Evolutionary conservation across 805 yeast species (phyloP), one percentile per base, ranked within the genome.

Genomic region (Suhomyces vadensis): DNA sequence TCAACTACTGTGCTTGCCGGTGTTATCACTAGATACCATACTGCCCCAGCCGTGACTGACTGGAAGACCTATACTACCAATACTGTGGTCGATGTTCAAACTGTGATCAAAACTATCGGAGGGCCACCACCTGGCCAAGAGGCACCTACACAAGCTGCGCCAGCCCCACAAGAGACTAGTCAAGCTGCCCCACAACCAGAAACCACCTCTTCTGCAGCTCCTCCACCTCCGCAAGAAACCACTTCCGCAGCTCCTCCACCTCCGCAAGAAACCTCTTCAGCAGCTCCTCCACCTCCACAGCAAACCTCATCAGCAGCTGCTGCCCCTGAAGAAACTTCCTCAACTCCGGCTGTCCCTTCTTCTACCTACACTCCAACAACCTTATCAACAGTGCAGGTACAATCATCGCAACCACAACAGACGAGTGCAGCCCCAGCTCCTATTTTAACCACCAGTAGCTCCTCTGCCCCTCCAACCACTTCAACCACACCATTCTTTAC

Each of bases 21-120:
- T 19, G 37, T 41, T 19, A 36, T 39, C 35, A 49, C 58, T 23
- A 46, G 58, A 22, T 42, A 46, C 5, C 59, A 56, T 36, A 63
- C 67, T 13, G 67, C 67, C 29, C 52, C 61, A 10, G 53, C 64
- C 19, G 60, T 55, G 17, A 63, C 69, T 9, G 46, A 50, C 6
- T 51, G 54, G 57, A 43, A 51, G 16, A 59, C 64, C 10, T 45
- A 46, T 35, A 58, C 63, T 13, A 50, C 57, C 6, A 45, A 44
- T 16, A 49, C 58, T 6, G 48, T 44, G 4, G 31, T 41, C 6
- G 29, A 41, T 3, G 11, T 19, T 13, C 35, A 38, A 5, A 57
- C 62, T 4, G 38, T 35, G 2, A 46, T 55, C 16, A 43, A 39
- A 6, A 55, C 57, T 6, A 54, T 53, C 2, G 41, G 41, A 35